A percentile compares a stretch with the other conserved stretches of the same genome.
Evolutionary conservation across 108 stramenopile species (phyloP).

Genomic region (Discostella pseudostelligera): DNA sequence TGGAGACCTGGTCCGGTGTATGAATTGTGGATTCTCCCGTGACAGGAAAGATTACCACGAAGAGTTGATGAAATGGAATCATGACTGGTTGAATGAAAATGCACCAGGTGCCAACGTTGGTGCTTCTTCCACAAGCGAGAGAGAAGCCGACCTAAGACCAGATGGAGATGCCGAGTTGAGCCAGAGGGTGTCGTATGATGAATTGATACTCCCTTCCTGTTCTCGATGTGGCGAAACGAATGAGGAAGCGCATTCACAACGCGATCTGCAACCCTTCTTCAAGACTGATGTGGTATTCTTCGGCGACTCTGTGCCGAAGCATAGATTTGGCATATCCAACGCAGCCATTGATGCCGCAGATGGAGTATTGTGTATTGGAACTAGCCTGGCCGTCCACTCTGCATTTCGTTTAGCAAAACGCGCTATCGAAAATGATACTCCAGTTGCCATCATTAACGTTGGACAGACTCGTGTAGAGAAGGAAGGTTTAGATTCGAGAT

Average conservation of each 20-base stretch:
- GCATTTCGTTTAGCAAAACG: conserved; percentile 81
- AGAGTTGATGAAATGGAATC: conserved; percentile 64
- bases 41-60: conserved; percentile 79
- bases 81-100: conserved; percentile 58
- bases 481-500: conserved; percentile 46
- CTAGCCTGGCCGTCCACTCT: conserved; percentile 84
- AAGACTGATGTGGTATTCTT: conserved; percentile 96
- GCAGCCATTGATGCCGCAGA: conserved; percentile 73
- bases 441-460: conserved; percentile 86
- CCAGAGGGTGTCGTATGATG: conserved; percentile 52
- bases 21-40: conserved; percentile 77
- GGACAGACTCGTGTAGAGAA: conserved; percentile 88
- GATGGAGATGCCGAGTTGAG: conserved; percentile 92
- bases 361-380: conserved; percentile 85
- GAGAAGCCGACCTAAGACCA: conserved; percentile 63
- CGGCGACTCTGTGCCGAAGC: conserved; percentile 83
- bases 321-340: conserved; percentile 59
- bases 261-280: conserved; percentile 56
- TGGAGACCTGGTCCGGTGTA: conserved; percentile 77
- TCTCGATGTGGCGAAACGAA: conserved; percentile 49
- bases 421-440: conserved; percentile 54
- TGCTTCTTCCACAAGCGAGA: neutral
- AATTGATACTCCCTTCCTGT: conserved; percentile 78
- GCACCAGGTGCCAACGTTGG: conserved; percentile 5
- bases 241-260: neutral